Conservation (phyloP, 2,329 filamentous ascomycete species). For the Rhynchosporium secalis region DNA sequence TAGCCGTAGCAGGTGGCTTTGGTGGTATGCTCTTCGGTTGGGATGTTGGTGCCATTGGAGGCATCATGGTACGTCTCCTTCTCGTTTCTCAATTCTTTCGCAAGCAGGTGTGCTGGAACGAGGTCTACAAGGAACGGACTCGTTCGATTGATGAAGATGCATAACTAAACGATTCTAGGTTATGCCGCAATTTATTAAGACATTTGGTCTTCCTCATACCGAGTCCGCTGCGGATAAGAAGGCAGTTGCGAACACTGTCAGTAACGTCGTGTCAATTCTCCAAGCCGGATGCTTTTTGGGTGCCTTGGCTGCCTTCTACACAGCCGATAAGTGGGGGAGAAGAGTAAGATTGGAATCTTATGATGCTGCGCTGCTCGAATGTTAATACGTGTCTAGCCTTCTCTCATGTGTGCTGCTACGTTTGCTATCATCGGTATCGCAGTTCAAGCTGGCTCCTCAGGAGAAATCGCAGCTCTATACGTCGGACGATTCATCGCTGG, state of each 20-base stretch:
- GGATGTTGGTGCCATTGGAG: slow-evolving; percentile 70
- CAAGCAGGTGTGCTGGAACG: slow-evolving; percentile 42
- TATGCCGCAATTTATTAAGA: slow-evolving; percentile 8
- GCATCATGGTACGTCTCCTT: slow-evolving; percentile 57
- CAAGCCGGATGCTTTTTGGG: slow-evolving; percentile 69
- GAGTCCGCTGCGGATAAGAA: background rate
- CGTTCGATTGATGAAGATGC: too few relatives aligned
- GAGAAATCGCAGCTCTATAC: slow-evolving; percentile 55
- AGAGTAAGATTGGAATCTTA: slow-evolving; percentile 34
- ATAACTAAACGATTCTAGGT: background rate
- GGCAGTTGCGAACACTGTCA: slow-evolving; percentile 44
- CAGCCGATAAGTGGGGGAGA: slow-evolving; percentile 41
- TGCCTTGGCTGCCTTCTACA: slow-evolving; percentile 51
- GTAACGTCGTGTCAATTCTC: slow-evolving; percentile 66
- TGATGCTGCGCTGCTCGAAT: background rate
- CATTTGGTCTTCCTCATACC: background rate
- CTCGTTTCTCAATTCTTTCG: slow-evolving; percentile 43
- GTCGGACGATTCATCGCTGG: slow-evolving; percentile 59
- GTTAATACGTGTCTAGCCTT: background rate
- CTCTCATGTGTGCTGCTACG: background rate
- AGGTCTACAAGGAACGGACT: slow-evolving; percentile 24
- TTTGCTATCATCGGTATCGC: slow-evolving; percentile 5
- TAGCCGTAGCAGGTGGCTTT: slow-evolving; percentile 53
- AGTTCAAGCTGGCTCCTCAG: background rate
- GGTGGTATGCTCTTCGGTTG: slow-evolving; percentile 64